These are phyloP conservation scores for Ophiocordyceps camponoti-rufipedis DNA, from an alignment of 2,329 filamentous ascomycete genomes.

Conservation along the genomic window DNA sequence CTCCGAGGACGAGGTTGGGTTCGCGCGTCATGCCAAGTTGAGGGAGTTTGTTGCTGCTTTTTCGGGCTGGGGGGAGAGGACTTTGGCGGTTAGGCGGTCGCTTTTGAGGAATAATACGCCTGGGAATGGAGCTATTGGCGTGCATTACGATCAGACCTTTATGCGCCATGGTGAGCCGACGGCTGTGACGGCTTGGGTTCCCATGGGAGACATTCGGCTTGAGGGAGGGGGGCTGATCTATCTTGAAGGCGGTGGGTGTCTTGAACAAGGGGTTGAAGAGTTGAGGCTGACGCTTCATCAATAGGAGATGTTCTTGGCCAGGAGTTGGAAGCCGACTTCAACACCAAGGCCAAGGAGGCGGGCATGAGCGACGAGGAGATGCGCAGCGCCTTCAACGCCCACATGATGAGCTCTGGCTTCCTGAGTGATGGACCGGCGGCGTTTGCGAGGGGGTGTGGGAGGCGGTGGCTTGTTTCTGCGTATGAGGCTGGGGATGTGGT, in stretches of 20 bases:
- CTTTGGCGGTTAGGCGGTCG: conserved; percentile 21
- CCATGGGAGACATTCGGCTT: conserved; percentile 32
- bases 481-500: conserved; percentile 23
- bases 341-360: conserved; percentile 23
- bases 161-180: conserved; percentile 34
- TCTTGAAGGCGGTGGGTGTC: conserved; percentile 24
- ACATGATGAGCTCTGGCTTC: conserved; percentile 38
- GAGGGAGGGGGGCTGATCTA: conserved; percentile 42
- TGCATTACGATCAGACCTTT: conserved; percentile 44
- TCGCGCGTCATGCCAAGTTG: conserved; percentile 33
- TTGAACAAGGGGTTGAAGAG: background rate
- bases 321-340: conserved; percentile 31
- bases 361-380: conserved; percentile 33
- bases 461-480: conserved; percentile 16
- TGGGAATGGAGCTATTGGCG: conserved; percentile 35
- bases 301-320: conserved; percentile 18
- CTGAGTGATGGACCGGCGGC: conserved; percentile 28
- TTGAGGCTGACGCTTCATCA: background rate
- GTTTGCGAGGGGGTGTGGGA: conserved; percentile 11
- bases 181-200: conserved; percentile 37
- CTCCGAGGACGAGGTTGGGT: conserved; percentile 13
- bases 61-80: conserved; percentile 33
- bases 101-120: conserved; percentile 38
- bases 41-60: conserved; percentile 29
- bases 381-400: conserved; percentile 32